phyloP scores from a whole-genome alignment of 805 yeast genomes.

The Saccharomyces mikatae region DNA sequence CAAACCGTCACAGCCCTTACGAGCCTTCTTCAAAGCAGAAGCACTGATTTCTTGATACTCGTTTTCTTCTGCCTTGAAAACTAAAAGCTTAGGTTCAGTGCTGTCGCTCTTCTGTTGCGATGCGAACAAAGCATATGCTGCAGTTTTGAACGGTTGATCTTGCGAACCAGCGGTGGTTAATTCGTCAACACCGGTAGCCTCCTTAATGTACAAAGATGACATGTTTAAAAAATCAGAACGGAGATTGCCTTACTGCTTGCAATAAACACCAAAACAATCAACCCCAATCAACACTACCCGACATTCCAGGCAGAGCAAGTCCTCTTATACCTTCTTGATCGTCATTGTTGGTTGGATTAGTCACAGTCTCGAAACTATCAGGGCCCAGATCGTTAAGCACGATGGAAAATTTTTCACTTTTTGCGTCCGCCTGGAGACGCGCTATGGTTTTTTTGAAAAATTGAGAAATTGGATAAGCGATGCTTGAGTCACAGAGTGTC shows the following conservation, averaged over 20 bases:
- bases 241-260: not conserved
- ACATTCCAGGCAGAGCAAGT: not conserved
- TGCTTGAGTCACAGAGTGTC: not conserved
- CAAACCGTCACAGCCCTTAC: conserved; percentile 88
- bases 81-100: conserved; percentile 40
- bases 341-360: not conserved
- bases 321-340: not conserved
- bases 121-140: conserved; percentile 66
- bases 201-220: conserved; percentile 59
- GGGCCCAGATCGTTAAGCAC: not conserved
- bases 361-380: not conserved
- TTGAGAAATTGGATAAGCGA: not conserved
- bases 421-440: not conserved
- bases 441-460: not conserved
- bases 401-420: not conserved
- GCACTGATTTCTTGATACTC: conserved; percentile 74
- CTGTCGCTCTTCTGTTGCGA: conserved; percentile 35
- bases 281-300: not conserved
- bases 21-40: conserved; percentile 90
- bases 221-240: not conserved
- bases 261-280: not conserved
- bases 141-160: conserved; percentile 63
- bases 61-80: conserved; percentile 37
- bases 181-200: conserved; percentile 59
- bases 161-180: conserved; percentile 53